Evolutionary conservation across 805 yeast species (phyloP).

Genomic region (Scheffersomyces stipitis): DNA sequence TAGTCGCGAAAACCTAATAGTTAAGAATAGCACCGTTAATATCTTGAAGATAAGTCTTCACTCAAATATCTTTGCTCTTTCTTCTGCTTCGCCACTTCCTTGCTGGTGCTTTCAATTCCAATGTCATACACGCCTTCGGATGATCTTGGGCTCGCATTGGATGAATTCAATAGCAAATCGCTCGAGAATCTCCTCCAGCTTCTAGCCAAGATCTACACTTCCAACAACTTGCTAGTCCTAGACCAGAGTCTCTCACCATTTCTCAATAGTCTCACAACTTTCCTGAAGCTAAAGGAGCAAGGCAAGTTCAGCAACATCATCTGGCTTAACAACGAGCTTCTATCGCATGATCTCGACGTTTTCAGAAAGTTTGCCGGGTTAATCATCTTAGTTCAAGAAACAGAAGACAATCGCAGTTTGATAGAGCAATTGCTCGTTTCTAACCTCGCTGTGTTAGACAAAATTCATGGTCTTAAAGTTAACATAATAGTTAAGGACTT

Average conservation of each 20-base stretch:
- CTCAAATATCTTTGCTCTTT: no score
- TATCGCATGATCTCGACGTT: slow-evolving; percentile 6
- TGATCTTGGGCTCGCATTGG: background rate
- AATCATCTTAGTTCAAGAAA: slow-evolving; percentile 14
- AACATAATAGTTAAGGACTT: slow-evolving; percentile 39
- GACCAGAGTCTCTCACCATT: slow-evolving; percentile 49
- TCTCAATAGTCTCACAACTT: slow-evolving; percentile 56
- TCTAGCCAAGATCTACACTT: slow-evolving; percentile 24
- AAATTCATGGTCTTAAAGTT: slow-evolving; percentile 6
- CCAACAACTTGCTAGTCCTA: slow-evolving; percentile 29
- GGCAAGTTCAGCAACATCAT: slow-evolving; percentile 40
- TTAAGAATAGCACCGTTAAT: no score
- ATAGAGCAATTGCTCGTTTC: slow-evolving; percentile 7
- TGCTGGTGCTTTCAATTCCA: no score
- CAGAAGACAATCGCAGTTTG: slow-evolving; percentile 15
- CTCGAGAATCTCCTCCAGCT: slow-evolving; percentile 17
- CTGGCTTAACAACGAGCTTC: slow-evolving; percentile 10
- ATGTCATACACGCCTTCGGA: no score
- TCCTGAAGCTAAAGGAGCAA: slow-evolving; percentile 48
- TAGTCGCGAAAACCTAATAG: no score
- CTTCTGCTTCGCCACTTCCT: no score
- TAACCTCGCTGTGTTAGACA: slow-evolving; percentile 12
- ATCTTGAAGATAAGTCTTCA: no score
- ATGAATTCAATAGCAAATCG: slow-evolving; percentile 16
- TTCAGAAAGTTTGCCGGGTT: slow-evolving; percentile 16